Conservation (phyloP, 331 rosid genomes). For the Pyrus hybrid region DNA sequence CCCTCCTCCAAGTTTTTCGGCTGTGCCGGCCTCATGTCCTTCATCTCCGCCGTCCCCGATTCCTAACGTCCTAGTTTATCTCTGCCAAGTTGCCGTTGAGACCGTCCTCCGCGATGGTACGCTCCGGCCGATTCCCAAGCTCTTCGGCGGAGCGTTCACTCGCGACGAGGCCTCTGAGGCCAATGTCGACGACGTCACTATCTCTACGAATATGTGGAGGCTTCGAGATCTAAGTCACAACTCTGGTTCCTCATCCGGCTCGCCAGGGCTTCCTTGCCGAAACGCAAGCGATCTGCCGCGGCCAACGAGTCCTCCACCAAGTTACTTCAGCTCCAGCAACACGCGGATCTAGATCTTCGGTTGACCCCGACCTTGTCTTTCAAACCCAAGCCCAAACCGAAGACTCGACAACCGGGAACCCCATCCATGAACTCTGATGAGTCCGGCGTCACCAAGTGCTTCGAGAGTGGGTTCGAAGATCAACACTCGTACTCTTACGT, state of each 20-base stretch:
- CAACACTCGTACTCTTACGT: slow-evolving; percentile 15
- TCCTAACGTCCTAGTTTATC: too few relatives aligned
- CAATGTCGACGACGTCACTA: slow-evolving; percentile 22
- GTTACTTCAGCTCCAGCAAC: slow-evolving; percentile 5
- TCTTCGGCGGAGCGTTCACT: slow-evolving; percentile 13
- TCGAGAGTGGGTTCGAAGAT: slow-evolving; percentile 45
- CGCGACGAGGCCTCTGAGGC: slow-evolving; percentile 68
- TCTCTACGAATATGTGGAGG: slow-evolving; percentile 48
- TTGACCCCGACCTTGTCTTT: slow-evolving; percentile 41
- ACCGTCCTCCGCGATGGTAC: slow-evolving; percentile 89
- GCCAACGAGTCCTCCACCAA: slow-evolving; percentile 27
- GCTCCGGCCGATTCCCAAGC: slow-evolving; percentile 57
- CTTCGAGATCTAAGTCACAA: slow-evolving; percentile 37
- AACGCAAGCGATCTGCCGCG: slow-evolving; percentile 38
- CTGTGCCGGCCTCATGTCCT: too few relatives aligned
- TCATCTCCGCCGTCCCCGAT: too few relatives aligned
- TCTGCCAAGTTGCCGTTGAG: slow-evolving; percentile 93
- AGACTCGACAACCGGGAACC: slow-evolving; percentile 49
- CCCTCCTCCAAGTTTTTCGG: too few relatives aligned
- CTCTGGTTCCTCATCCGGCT: slow-evolving; percentile 23
- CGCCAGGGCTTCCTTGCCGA: slow-evolving; percentile 19
- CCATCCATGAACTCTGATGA: slow-evolving; percentile 93
- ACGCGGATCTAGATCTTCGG: slow-evolving; percentile 65
- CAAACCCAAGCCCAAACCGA: slow-evolving; percentile 28
- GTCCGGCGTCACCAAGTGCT: slow-evolving; percentile 65